Conservation (phyloP, 352 stramenopile species). For the Globisporangium radiosum region DNA sequence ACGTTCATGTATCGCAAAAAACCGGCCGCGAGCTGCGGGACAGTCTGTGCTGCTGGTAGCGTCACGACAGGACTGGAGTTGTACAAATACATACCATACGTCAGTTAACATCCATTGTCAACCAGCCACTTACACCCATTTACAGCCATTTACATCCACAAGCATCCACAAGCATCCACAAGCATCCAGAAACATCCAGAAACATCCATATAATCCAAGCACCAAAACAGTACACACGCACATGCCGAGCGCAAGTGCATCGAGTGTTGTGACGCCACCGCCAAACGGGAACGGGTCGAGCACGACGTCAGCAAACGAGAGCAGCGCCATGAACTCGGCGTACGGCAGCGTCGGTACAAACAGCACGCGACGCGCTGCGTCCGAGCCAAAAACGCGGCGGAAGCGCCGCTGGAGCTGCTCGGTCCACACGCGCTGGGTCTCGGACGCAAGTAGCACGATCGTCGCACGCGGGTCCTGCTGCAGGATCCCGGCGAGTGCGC, state of each 20-base stretch:
- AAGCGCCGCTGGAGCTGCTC: slow-evolving; percentile 38
- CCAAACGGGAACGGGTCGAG: slow-evolving; percentile 84
- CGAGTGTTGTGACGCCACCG: slow-evolving; percentile 78
- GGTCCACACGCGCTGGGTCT: slow-evolving; percentile 44
- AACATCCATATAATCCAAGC: no score
- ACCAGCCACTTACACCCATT: neutral
- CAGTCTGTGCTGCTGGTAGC: slow-evolving; percentile 38
- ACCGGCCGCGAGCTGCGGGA: slow-evolving; percentile 49
- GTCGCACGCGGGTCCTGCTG: slow-evolving; percentile 21
- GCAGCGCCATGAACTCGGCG: slow-evolving; percentile 43
- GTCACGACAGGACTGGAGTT: slow-evolving; percentile 45
- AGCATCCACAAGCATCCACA: neutral
- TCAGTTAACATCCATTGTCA: neutral
- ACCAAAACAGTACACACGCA: slow-evolving; percentile 16
- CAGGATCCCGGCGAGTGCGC: slow-evolving; percentile 33
- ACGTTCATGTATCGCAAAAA: slow-evolving; percentile 54
- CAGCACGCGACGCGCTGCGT: slow-evolving; percentile 30
- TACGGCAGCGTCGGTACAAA: slow-evolving; percentile 61
- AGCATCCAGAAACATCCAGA: no score
- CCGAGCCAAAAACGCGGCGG: slow-evolving; percentile 20
- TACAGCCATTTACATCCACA: neutral
- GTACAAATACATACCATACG: no score
- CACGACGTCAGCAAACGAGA: slow-evolving; percentile 56
- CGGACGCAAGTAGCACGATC: slow-evolving; percentile 43
- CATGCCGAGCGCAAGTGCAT: slow-evolving; percentile 70